These are phyloP conservation scores for Dictyostelium firmibasis DNA, from an alignment of 78 protist genomes.

Conservation along the genomic window DNA sequence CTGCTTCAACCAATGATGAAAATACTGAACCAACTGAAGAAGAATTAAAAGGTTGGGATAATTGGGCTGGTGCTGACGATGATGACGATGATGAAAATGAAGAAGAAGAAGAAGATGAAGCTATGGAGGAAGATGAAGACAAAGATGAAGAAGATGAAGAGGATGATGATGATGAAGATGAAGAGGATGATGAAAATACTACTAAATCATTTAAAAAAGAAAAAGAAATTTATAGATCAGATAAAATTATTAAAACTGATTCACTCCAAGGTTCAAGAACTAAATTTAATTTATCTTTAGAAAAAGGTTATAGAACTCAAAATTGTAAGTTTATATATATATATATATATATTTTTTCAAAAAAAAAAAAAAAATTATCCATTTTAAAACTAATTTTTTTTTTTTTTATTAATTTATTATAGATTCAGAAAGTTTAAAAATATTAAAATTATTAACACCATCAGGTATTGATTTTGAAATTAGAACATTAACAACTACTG, in stretches of 20 bases:
- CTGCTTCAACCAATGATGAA: background rate
- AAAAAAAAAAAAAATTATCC: background rate
- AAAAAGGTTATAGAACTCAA: background rate
- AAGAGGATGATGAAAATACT: background rate
- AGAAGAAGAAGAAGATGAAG: background rate
- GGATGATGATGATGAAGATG: background rate
- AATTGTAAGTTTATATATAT: background rate
- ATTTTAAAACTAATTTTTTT: background rate
- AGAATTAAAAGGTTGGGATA: constrained; percentile 21
- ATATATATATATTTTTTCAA: background rate
- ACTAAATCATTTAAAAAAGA: background rate
- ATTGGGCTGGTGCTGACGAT: constrained; percentile 39
- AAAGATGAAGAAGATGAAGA: constrained; percentile 9
- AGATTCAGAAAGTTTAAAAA: constrained; percentile 28
- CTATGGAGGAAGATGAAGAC: background rate
- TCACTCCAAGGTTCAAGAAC: constrained; percentile 17
- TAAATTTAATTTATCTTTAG: constrained; percentile 4
- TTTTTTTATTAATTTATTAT: background rate
- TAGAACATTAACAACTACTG: constrained; percentile 26
- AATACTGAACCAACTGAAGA: background rate
- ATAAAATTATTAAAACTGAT: constrained; percentile 7
- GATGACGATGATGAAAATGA: background rate
- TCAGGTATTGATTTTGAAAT: constrained; percentile 84
- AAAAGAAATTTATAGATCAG: constrained; percentile 11
- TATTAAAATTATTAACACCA: constrained; percentile 42